Base-by-base conservation (phyloP, 2,329 filamentous ascomycete species). In the Ophiostoma piceae region DNA sequence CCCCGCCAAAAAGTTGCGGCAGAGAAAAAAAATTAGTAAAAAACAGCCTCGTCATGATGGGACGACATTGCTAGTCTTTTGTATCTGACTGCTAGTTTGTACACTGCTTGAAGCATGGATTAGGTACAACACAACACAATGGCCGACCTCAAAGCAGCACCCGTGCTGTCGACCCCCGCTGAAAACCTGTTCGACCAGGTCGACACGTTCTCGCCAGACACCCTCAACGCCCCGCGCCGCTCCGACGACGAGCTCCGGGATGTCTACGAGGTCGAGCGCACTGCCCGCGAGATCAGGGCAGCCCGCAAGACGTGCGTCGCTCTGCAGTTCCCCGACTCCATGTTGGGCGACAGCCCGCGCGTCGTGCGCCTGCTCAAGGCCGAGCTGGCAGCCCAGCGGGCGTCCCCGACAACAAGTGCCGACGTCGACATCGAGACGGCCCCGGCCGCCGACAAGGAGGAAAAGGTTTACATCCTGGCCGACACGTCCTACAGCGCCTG, bases 401-500 rank as follows among this genome's bases (percentile, higher is more conserved):
- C 67, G 14, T 71, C 41, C 0, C 39, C n/a, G 2, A 22, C 43
- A 4, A 19, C 5, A 19, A 43, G 12, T 0, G 4, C 57, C 22
- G 26, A 37, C 57, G 29, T 6, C 35, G 54, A 51, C 9, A 32
- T 51, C 16, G 39, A 67, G 29, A 68, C 60, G 1, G 35, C 51
- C n/a, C 51, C 51, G 43, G 35, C 66, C 16, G 41, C 16, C 43
- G 19, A 51, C 11, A n/a, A 29, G n/a, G 69, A 37, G 6, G 76
- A 76, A 39, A 77, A 84, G 72, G 83, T 98, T 68, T 96, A 91
- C 75, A 94, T 99, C 71, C 83, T 99, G 22, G 95, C 90, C 41
- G 95, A 99, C 79, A 98, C 95, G 2, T 97, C 94, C 1, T 99
- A 98, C 79, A 96, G 95, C 71, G 90, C 94, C 0, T 99, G 95